Percentiles rank a stretch among this genome's conserved stretches.
These are phyloP conservation scores for Allomyces macrogynus DNA, from an alignment of 192 early-diverging fungal species.

Conservation along the genomic window DNA sequence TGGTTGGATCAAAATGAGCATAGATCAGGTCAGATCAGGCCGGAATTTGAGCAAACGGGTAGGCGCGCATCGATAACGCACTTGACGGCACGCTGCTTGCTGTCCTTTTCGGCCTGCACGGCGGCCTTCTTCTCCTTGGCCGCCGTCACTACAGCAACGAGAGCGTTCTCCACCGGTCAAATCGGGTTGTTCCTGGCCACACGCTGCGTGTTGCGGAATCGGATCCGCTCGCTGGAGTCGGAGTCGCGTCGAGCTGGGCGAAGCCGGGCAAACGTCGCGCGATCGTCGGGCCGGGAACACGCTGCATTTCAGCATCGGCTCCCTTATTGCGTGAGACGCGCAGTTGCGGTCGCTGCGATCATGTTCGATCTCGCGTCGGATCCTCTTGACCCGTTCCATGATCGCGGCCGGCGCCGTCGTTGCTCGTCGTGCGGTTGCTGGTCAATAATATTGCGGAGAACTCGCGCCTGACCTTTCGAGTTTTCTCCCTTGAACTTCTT, in stretches of 20 bases:
- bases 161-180: no score
- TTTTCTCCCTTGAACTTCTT: constrained; percentile 35
- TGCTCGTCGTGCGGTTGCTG: background rate
- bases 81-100: constrained; percentile 20
- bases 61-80: background rate
- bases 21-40: background rate
- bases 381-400: background rate
- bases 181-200: background rate
- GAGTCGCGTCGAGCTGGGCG: no score
- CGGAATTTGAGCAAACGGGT: no score
- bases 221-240: no score
- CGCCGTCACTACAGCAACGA: constrained; percentile 19
- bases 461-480: constrained; percentile 17
- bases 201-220: no score
- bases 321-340: no score
- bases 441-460: background rate
- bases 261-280: no score
- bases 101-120: constrained; percentile 37
- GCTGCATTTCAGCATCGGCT: no score
- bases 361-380: background rate
- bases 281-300: no score
- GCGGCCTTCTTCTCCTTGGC: constrained; percentile 58
- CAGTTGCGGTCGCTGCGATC: background rate
- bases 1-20: no score
- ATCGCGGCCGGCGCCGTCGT: background rate